Evolutionary conservation across 176 grass and related monocot genomes (phyloP).

Genomic region (Typha latifolia): DNA sequence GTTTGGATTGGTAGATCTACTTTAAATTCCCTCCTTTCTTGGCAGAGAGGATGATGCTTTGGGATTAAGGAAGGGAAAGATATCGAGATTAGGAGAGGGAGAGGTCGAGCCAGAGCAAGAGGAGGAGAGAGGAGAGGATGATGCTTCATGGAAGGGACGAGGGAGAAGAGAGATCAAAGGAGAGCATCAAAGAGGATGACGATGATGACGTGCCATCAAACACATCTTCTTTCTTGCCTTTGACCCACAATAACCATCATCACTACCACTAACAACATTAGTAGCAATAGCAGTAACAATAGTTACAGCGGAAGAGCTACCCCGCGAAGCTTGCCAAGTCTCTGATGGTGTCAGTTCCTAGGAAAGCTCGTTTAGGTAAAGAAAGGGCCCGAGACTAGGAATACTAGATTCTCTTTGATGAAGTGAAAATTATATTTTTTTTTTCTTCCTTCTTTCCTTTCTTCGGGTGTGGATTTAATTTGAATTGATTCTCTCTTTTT

Average conservation of each 20-base stretch:
- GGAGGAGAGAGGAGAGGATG: conserved; percentile 10
- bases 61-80: background rate
- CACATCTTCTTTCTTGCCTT: conserved; percentile 23
- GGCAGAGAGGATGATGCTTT: background rate
- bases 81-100: conserved; percentile 1
- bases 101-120: conserved; percentile 1
- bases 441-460: background rate
- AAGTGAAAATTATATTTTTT: too few species aligned
- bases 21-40: background rate
- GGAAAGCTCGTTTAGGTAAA: conserved; percentile 78
- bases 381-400: background rate
- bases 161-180: conserved; percentile 71
- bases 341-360: conserved; percentile 39
- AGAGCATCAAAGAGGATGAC: conserved; percentile 65
- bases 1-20: background rate
- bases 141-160: background rate
- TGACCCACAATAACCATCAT: conserved; percentile 17
- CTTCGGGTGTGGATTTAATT: conserved; percentile 8
- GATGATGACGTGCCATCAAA: conserved; percentile 51
- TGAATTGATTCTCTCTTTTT: background rate
- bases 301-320: conserved; percentile 50
- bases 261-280: conserved; percentile 29
- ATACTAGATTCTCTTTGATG: too few species aligned
- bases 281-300: conserved; percentile 30
- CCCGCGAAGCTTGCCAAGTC: conserved; percentile 25